Base-by-base conservation (phyloP, 805 yeast genomes). In the Blastobotrys attinorum region DNA sequence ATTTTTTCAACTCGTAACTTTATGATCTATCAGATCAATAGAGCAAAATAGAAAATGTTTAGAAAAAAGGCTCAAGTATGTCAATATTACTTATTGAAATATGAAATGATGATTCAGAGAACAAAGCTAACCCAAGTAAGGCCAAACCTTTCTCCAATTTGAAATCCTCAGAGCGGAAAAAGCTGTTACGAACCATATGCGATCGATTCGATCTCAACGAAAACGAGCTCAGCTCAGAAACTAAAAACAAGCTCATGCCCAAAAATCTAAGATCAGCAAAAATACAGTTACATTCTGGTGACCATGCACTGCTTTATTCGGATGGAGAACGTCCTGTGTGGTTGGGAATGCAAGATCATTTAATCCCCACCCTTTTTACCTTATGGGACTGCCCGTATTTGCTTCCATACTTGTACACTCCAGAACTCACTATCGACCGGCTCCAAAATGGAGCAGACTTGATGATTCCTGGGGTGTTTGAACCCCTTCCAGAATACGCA, bases 141-240 rank as follows among this genome's bases (percentile, higher is more conserved):
- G 67, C 81, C 45, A 89, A 88, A 63, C 79, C 94, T 3, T 68
- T 78, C 41, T 75, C 95, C 17, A 85, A 86, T 53, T 69, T 92
- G 47, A 88, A 87, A 62, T 76, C 85, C 11, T 83, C 95, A 0
- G 97, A 87, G 51, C 68, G 92, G 33, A 73, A 84, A 50, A 72
- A 71, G 49, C 60, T 81, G 21, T 60, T 77, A 8, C 52, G 59
- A 3, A 53, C 58, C 3, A 67, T 81, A 23, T 66, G 77, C 49
- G 52, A 61, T 18, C 58, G 53, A 22, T 78, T 70, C 51, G 44
- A 39, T 2, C 44, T 47, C 4, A 49, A 50, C 7, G 56, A 52
- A 36, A 55, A 53, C 4, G 51, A 60, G 23, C 56, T 78, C 11
- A 53, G 72, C 15, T 65, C 71, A 37, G 73, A 70, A 23, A 60